A percentile compares a stretch with the other conserved stretches of the same genome.
Conservation (phyloP, 2,329 filamentous ascomycete genomes). For the Talaromyces sp. region DNA sequence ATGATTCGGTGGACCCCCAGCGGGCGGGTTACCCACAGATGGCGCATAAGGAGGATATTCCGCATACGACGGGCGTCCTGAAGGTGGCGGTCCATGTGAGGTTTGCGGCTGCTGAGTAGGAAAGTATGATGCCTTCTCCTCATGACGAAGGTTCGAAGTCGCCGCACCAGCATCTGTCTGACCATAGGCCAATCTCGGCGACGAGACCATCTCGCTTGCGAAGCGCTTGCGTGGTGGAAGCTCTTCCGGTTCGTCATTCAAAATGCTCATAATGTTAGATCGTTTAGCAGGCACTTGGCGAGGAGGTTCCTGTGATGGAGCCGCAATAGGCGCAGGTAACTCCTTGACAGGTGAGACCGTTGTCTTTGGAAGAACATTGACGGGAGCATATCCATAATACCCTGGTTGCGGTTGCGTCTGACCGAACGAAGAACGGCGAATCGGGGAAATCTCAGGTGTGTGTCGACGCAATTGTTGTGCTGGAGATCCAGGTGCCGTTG, state of each 20-base stretch:
- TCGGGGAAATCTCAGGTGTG: constrained; percentile 33
- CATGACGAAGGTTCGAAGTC: constrained; percentile 19
- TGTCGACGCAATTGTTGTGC: constrained; percentile 28
- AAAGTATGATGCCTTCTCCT: constrained; percentile 30
- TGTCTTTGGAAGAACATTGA: constrained; percentile 26
- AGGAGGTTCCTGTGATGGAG: constrained; percentile 32
- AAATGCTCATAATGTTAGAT: constrained; percentile 49
- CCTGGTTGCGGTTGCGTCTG: constrained; percentile 25
- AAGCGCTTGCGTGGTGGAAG: constrained; percentile 46
- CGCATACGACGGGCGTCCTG: constrained; percentile 24
- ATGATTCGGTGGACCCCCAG: constrained; percentile 28
- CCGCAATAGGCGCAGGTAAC: constrained; percentile 32
- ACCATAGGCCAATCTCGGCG: constrained; percentile 15
- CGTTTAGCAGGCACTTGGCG: constrained; percentile 46
- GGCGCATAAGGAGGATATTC: constrained; percentile 35
- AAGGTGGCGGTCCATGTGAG: constrained; percentile 18
- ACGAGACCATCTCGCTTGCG: constrained; percentile 34
- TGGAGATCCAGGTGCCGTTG: constrained; percentile 35
- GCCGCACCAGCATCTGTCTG: constrained; percentile 21
- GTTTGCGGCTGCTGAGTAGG: constrained; percentile 29
- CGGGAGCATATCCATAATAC: constrained; percentile 31
- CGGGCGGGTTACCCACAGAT: constrained; percentile 26
- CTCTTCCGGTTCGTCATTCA: constrained; percentile 49
- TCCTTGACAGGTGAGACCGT: constrained; percentile 37
- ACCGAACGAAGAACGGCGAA: constrained; percentile 35